These are phyloP conservation scores for Carex scoparia DNA, from an alignment of 176 grass and related monocot species.

Conservation along the genomic window DNA sequence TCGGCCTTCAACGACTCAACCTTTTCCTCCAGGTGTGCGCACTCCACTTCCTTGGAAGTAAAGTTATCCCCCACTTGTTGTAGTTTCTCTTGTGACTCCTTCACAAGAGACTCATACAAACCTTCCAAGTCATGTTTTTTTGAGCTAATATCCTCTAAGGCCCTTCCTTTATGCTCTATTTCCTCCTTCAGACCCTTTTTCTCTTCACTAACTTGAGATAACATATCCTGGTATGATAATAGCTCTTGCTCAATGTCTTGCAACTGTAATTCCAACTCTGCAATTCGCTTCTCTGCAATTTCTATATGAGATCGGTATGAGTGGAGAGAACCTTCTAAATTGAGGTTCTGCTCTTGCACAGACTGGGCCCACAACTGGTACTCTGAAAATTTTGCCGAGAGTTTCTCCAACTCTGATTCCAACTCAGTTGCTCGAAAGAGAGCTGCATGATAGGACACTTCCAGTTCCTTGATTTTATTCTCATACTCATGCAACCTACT, in stretches of 20 bases:
- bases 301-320: slow-evolving; percentile 27
- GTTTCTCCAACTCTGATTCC: slow-evolving; percentile 63
- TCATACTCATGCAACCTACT: slow-evolving; percentile 18
- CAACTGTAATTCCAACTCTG: slow-evolving; percentile 26
- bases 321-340: slow-evolving; percentile 37
- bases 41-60: slow-evolving; percentile 49
- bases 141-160: slow-evolving; percentile 58
- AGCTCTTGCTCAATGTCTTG: slow-evolving; percentile 70
- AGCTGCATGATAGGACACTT: slow-evolving; percentile 42
- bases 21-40: slow-evolving; percentile 43
- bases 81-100: slow-evolving; percentile 74
- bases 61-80: slow-evolving; percentile 44
- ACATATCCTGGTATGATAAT: slow-evolving; percentile 59
- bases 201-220: slow-evolving; percentile 54
- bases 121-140: slow-evolving; percentile 68
- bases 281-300: slow-evolving; percentile 25
- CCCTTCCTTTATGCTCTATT: slow-evolving; percentile 61
- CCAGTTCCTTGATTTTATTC: slow-evolving; percentile 32
- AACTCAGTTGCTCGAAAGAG: slow-evolving; percentile 42
- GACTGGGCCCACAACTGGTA: slow-evolving; percentile 57
- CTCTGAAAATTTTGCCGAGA: slow-evolving; percentile 54
- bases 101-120: slow-evolving; percentile 62
- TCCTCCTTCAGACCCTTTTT: slow-evolving; percentile 68
- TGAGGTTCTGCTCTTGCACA: slow-evolving; percentile 56
- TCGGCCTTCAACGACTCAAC: slow-evolving; percentile 64